Evolutionary conservation across 1,139 yeast species (phyloP).

Genomic region (Lodderomyces jiufengensis): DNA sequence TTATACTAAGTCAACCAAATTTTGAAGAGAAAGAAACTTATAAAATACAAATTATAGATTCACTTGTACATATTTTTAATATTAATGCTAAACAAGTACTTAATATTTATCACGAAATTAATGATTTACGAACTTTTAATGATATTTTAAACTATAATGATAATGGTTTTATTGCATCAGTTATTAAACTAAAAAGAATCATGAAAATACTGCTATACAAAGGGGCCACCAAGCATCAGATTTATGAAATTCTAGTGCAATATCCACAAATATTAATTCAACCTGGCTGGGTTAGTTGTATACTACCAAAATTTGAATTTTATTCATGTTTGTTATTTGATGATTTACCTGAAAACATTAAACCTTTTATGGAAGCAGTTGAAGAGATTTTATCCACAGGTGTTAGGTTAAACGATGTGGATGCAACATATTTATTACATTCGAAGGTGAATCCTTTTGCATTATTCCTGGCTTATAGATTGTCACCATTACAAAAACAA

Average conservation of each 20-base stretch:
- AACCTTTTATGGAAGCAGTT: constrained; percentile 5
- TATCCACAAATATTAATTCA: constrained; percentile 5
- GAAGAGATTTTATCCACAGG: constrained; percentile 1
- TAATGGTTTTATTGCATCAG: constrained; percentile 2
- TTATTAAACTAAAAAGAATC: constrained; percentile 7
- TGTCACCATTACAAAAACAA: constrained; percentile 3
- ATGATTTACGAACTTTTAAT: constrained; percentile 2
- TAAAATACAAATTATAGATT: constrained; percentile 8
- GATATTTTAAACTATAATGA: constrained; percentile 1
- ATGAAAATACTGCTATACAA: constrained; percentile 4
- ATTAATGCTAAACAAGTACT: constrained; percentile 2
- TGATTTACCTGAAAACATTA: neutral
- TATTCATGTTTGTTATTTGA: constrained; percentile 4
- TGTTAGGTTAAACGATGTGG: constrained; percentile 5
- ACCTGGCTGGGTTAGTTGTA: constrained; percentile 10
- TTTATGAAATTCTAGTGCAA: constrained; percentile 3
- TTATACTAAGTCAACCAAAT: constrained; percentile 9
- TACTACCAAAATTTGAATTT: constrained; percentile 8
- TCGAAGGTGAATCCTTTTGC: constrained; percentile 5
- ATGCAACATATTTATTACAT: constrained; percentile 6
- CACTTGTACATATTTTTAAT: constrained; percentile 5
- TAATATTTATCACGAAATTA: constrained; percentile 3
- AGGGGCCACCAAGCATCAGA: neutral
- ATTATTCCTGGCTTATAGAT: constrained; percentile 6
- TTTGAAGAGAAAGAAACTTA: constrained; percentile 6